These are phyloP conservation scores for Tolypocladium ophioglossoides DNA, from an alignment of 2,329 filamentous ascomycete genomes.

Conservation along the genomic window DNA sequence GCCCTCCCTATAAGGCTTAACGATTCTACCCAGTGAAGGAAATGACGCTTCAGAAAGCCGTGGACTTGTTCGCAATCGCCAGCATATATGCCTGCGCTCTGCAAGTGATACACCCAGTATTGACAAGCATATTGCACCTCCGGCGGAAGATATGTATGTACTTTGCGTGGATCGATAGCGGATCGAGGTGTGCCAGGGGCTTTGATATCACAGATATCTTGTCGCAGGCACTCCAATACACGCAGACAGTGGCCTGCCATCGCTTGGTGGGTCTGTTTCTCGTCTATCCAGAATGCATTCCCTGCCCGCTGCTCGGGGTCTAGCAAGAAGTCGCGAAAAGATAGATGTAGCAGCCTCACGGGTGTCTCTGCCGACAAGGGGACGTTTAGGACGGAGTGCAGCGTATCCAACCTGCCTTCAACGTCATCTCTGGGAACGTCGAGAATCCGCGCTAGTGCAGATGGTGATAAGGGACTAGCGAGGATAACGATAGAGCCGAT, in stretches of 20 bases:
- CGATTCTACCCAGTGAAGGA: background rate
- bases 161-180: constrained; percentile 10
- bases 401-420: background rate
- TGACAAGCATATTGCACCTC: constrained; percentile 27
- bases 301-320: background rate
- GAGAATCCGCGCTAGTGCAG: background rate
- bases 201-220: constrained; percentile 24
- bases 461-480: background rate
- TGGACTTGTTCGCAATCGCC: constrained; percentile 4
- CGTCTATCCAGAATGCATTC: constrained; percentile 10
- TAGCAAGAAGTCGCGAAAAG: background rate
- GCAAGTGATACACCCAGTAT: constrained; percentile 27
- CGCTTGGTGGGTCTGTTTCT: constrained; percentile 16
- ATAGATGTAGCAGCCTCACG: background rate
- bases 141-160: constrained; percentile 14
- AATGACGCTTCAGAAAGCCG: background rate
- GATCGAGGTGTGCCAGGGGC: constrained; percentile 13
- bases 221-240: constrained; percentile 20
- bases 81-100: constrained; percentile 13
- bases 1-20: background rate
- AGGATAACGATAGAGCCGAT: background rate
- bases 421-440: background rate
- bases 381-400: background rate
- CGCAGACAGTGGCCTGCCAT: constrained; percentile 23
- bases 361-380: background rate